Conservation (phyloP, 2,329 filamentous ascomycete genomes). For the Talaromyces sp. region DNA sequence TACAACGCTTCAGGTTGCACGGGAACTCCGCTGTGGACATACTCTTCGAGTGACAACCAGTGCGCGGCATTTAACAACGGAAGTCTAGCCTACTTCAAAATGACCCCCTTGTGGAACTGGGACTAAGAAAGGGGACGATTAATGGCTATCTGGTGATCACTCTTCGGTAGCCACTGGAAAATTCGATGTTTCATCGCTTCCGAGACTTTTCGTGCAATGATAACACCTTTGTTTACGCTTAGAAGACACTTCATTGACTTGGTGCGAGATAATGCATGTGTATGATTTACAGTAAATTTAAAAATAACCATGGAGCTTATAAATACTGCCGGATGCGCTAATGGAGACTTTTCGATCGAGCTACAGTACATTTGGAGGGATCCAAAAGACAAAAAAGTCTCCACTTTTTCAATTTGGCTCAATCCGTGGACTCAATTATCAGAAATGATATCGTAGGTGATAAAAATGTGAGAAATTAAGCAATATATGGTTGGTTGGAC, state of each 20-base stretch:
- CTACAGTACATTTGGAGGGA: too few relatives aligned
- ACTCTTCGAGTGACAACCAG: background rate
- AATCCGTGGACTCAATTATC: background rate
- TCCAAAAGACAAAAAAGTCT: background rate
- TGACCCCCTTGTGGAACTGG: slow-evolving; percentile 5
- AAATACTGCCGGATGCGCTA: background rate
- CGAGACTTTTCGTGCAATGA: too few relatives aligned
- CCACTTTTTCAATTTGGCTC: background rate
- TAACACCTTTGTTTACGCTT: background rate
- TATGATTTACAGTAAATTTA: background rate
- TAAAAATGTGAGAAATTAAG: background rate
- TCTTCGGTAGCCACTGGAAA: background rate
- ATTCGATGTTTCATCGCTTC: too few relatives aligned
- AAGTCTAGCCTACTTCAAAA: background rate
- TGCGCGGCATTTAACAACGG: background rate
- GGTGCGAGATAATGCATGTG: background rate
- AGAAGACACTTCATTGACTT: background rate
- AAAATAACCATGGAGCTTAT: background rate
- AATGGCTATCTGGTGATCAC: background rate
- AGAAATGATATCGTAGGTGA: background rate
- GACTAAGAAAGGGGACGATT: background rate
- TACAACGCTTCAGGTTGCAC: slow-evolving; percentile 6
- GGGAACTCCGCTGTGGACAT: background rate
- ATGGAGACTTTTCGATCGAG: background rate
- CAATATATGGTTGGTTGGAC: background rate